These are phyloP conservation scores for Penicillium flavigenum DNA, from an alignment of 495 filamentous ascomycete genomes.

Conservation along the genomic window DNA sequence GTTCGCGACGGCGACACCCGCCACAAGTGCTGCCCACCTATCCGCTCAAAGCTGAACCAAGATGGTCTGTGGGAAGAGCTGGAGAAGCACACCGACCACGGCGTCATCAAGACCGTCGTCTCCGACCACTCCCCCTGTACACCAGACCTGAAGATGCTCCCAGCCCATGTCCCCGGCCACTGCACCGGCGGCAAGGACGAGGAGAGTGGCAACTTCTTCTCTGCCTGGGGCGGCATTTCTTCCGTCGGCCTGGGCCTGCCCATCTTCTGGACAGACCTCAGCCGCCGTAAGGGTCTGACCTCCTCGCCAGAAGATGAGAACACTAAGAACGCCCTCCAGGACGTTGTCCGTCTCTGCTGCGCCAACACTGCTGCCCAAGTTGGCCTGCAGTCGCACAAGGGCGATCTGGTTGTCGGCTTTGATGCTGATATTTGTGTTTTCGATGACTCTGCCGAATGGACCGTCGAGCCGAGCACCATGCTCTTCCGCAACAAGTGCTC, in stretches of 20 bases:
- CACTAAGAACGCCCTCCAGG: constrained; percentile 55
- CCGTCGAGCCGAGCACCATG: constrained; percentile 67
- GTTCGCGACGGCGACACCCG: constrained; percentile 88
- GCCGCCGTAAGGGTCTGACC: constrained; percentile 51
- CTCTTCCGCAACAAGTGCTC: constrained; percentile 93
- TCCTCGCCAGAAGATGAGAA: constrained; percentile 40
- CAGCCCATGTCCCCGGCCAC: constrained; percentile 56
- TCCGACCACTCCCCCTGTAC: constrained; percentile 97
- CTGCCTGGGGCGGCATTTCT: constrained; percentile 94
- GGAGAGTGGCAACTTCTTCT: constrained; percentile 76
- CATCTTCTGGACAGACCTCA: constrained; percentile 83
- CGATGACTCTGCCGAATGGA: constrained; percentile 77
- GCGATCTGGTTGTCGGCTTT: constrained; percentile 76
- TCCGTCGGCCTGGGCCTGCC: constrained; percentile 89
- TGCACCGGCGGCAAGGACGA: constrained; percentile 31
- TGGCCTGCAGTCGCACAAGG: constrained; percentile 79
- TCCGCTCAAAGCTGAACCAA: constrained; percentile 80
- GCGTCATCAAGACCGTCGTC: constrained; percentile 91
- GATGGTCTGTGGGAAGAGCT: constrained; percentile 87
- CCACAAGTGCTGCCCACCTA: constrained; percentile 97
- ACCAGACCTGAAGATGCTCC: constrained; percentile 86
- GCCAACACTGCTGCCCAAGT: constrained; percentile 89
- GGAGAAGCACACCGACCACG: constrained; percentile 56
- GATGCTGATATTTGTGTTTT: constrained; percentile 94
- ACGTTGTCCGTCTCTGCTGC: constrained; percentile 82